Evolutionary conservation across 352 stramenopile species (phyloP).

Genomic region (Phytophthora pisi): DNA sequence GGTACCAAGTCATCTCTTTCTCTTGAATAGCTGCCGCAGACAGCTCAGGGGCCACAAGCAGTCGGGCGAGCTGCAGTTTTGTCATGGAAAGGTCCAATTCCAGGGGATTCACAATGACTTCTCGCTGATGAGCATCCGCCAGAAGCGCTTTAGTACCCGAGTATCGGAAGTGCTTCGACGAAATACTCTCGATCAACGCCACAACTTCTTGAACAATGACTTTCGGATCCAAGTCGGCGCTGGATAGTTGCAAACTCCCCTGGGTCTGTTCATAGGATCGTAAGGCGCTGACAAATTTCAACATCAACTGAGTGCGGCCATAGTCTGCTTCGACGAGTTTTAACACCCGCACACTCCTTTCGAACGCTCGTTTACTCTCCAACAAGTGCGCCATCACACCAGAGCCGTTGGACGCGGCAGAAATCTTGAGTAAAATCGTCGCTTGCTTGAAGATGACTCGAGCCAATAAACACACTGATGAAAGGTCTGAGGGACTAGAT

Average conservation of each 20-base stretch:
- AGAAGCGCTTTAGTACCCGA: neutral
- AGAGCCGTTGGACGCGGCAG: constrained; percentile 1
- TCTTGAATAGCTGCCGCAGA: constrained; percentile 37
- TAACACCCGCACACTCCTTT: constrained; percentile 26
- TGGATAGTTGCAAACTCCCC: neutral
- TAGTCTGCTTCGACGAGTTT: constrained; percentile 25
- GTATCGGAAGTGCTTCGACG: constrained; percentile 6
- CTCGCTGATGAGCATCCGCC: constrained; percentile 13
- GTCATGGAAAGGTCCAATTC: constrained; percentile 34
- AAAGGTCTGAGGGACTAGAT: constrained; percentile 21
- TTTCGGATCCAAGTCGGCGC: constrained; percentile 5
- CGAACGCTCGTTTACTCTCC: constrained; percentile 24
- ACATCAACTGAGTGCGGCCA: constrained; percentile 18
- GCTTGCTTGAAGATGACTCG: constrained; percentile 45
- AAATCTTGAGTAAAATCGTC: constrained; percentile 26
- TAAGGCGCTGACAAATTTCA: constrained; percentile 25
- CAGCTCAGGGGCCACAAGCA: constrained; percentile 46
- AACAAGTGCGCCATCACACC: constrained; percentile 11
- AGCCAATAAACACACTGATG: constrained; percentile 33
- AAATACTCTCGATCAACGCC: constrained; percentile 14
- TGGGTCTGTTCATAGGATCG: constrained; percentile 3
- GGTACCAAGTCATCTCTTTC: constrained; percentile 76
- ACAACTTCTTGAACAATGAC: constrained; percentile 29
- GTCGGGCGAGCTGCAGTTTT: constrained; percentile 43
- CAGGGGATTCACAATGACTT: constrained; percentile 23